These are phyloP conservation scores for Talaromyces liani DNA, from an alignment of 495 filamentous ascomycete genomes.

Conservation along the genomic window DNA sequence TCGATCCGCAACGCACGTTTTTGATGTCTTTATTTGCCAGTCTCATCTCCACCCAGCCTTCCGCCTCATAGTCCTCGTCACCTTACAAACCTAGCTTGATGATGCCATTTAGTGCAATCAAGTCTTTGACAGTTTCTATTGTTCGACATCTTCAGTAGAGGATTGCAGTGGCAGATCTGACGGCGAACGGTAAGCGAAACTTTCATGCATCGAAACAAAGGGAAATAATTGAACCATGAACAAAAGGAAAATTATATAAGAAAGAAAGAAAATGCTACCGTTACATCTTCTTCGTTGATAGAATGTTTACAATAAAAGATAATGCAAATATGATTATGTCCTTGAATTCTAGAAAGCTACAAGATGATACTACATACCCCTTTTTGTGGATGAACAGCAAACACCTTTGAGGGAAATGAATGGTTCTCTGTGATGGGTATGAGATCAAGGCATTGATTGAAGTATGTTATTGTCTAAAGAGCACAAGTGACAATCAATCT, in stretches of 20 bases:
- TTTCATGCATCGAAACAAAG: background rate
- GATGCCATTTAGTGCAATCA: background rate
- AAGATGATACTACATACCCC: background rate
- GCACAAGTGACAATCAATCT: background rate
- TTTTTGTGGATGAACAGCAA: background rate
- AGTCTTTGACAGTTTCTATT: background rate
- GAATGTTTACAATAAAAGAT: background rate
- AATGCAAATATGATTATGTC: background rate
- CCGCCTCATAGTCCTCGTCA: background rate
- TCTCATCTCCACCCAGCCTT: background rate
- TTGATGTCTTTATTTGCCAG: background rate
- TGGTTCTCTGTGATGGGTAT: background rate
- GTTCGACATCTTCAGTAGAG: background rate
- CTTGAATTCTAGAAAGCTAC: background rate
- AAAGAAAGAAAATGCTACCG: background rate
- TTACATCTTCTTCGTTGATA: background rate
- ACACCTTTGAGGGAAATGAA: no score
- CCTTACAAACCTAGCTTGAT: background rate
- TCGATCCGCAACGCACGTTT: background rate
- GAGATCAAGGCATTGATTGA: background rate
- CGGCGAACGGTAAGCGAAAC: background rate
- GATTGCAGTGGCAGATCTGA: background rate
- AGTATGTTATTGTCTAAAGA: background rate
- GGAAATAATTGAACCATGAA: background rate
- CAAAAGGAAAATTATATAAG: background rate